Evolutionary conservation across 441 rosid species (phyloP).

Genomic region (Daphne laureola): DNA sequence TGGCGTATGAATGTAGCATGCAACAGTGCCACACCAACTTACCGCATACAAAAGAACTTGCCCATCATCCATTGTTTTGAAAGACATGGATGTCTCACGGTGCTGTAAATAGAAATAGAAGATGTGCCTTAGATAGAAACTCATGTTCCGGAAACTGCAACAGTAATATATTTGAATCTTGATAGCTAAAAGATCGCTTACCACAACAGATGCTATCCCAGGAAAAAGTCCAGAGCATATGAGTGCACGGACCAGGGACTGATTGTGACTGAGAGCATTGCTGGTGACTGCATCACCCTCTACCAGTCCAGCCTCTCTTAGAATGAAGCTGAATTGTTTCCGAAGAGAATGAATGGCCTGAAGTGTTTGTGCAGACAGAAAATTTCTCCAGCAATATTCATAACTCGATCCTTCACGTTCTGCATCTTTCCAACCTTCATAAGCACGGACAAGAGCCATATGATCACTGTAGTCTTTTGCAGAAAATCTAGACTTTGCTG

Average conservation of each 20-base stretch:
- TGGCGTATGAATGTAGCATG: too few relatives aligned
- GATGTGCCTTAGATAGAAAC: constrained; percentile 10
- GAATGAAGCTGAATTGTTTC: constrained; percentile 82
- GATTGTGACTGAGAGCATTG: constrained; percentile 90
- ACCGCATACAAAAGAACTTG: constrained; percentile 86
- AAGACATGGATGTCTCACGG: constrained; percentile 91
- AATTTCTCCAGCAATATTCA: constrained; percentile 99
- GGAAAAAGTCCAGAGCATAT: constrained; percentile 98
- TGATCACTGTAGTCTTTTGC: constrained; percentile 99
- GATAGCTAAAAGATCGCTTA: constrained; percentile 21
- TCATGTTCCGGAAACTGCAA: constrained; percentile 4
- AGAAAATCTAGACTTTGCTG: constrained; percentile 92
- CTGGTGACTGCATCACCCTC: constrained; percentile 50
- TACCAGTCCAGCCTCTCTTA: constrained; percentile 80
- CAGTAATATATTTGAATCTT: constrained; percentile 7
- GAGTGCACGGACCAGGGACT: constrained; percentile 87
- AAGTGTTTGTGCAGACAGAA: constrained; percentile 91
- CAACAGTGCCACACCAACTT: constrained; percentile 17
- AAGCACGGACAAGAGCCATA: constrained; percentile 99
- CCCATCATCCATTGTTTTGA: constrained; percentile 98
- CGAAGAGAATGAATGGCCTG: constrained; percentile 95
- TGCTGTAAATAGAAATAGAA: constrained; percentile 48
- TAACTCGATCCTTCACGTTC: constrained; percentile 95
- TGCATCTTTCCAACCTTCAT: constrained; percentile 99
- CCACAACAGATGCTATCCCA: constrained; percentile 96